Evolutionary conservation across 2,329 filamentous ascomycete genomes (phyloP), one percentile per base, ranked within the genome.

Genomic region (Talaromyces albobiverticillius): DNA sequence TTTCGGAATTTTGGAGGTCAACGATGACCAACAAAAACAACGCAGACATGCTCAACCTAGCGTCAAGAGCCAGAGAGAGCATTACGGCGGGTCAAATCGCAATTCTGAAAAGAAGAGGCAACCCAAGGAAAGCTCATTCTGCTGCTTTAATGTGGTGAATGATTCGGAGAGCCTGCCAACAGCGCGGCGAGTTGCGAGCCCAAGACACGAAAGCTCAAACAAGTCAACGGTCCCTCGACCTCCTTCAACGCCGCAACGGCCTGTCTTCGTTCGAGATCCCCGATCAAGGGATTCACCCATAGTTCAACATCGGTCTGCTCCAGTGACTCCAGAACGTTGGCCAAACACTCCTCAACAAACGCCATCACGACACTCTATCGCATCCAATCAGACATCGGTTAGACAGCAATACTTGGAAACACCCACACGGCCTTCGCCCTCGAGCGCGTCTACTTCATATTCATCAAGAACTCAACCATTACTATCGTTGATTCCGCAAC

Each of bases 1-100:
- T 42, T 76, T 96, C 3, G 90, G 90, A 3, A 76, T 94, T 18
- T 69, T 90, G n/a, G 82, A 89, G 43, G 72, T 91, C 36, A 76
- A 85, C 43, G 60, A 67, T 55, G 45, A 52, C 29, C 47, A 48
- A 52, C 36, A 41, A 41, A 23, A 43, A 38, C 46, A 50, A 61
- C 42, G 62, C 56, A 40, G 59, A 13, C 38, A 47, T 22, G 25
- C 31, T 22, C 29, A 36, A 5, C 22, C 26, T 22, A 9, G 38
- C 57, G 57, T 46, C 57, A 67, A 38, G 57, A 56, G 29, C 56
- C 36, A 38, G 11, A 38, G 29, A 18, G 25, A 22, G 11, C 42
- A 51, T 7, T 42, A 36, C 9, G 14, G 43, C 16, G 36, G 23
- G n/a, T 7, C 6, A 31, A 42, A 42, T 11, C 29, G 13, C 18